These are phyloP conservation scores for Phaeosphaeriaceae sp. DNA, from an alignment of 2,329 filamentous ascomycete genomes.

Conservation along the genomic window DNA sequence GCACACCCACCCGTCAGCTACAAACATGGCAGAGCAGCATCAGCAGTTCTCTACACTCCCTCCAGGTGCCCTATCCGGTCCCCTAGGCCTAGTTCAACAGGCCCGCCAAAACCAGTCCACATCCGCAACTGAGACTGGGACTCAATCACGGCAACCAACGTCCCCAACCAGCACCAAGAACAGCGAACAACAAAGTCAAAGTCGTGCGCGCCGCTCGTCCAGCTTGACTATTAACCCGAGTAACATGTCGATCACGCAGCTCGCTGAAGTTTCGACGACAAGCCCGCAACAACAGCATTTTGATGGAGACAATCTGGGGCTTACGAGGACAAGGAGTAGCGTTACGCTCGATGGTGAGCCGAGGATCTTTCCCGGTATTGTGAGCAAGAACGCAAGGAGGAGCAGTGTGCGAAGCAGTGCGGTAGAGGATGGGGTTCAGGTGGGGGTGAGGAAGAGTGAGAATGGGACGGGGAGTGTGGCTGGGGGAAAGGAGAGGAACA, in stretches of 20 bases:
- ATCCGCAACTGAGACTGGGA: constrained; percentile 18
- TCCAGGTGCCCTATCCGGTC: constrained; percentile 37
- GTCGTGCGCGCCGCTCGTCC: constrained; percentile 36
- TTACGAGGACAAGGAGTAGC: constrained; percentile 33
- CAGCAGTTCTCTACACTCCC: constrained; percentile 37
- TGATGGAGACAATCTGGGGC: constrained; percentile 22
- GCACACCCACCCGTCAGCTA: constrained; percentile 49
- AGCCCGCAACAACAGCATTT: constrained; percentile 10
- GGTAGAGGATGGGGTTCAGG: constrained; percentile 24
- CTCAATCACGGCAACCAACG: constrained; percentile 19
- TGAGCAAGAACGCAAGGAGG: constrained; percentile 55
- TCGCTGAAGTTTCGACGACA: constrained; percentile 10
- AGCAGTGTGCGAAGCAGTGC: constrained; percentile 36
- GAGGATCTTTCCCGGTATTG: constrained; percentile 74
- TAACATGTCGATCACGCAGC: constrained; percentile 26
- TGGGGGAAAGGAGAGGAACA: constrained; percentile 10
- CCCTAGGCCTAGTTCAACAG: constrained; percentile 42
- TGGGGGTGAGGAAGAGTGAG: constrained; percentile 11
- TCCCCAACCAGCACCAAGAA: constrained; percentile 32
- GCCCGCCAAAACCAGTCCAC: constrained; percentile 42
- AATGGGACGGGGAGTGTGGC: constrained; percentile 10
- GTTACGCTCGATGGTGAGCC: constrained; percentile 63
- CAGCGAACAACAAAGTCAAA: constrained; percentile 16
- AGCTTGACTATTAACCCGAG: constrained; percentile 40
- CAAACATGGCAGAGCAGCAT: constrained; percentile 43